phyloP scores from a whole-genome alignment of 768 basidiomycete species.

The Boletus vinaceobasis region DNA sequence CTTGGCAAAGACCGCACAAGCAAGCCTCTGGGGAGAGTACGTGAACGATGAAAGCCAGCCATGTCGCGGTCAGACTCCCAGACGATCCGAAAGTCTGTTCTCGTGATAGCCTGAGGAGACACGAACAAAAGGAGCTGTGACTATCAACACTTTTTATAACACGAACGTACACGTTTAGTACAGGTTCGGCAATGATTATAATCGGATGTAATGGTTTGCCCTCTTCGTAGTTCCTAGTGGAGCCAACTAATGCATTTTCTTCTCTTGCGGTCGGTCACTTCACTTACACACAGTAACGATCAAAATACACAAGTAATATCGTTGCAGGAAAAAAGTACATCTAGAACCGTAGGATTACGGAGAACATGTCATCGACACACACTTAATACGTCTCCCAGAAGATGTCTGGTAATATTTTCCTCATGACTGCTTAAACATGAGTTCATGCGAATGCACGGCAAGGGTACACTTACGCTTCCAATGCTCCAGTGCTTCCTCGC shows the following conservation, averaged over 20 bases:
- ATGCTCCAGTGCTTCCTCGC: conserved; percentile 60
- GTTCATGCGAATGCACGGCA: background rate
- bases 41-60: conserved; percentile 14
- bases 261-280: background rate
- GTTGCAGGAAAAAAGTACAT: background rate
- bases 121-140: background rate
- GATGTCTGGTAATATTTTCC: conserved; percentile 63
- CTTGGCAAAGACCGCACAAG: conserved; percentile 2
- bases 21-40: conserved; percentile 2
- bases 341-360: background rate
- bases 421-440: conserved; percentile 57
- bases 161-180: too few species aligned
- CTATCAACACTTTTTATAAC: too few species aligned
- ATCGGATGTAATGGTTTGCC: too few species aligned
- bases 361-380: background rate
- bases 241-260: background rate
- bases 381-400: conserved; percentile 76
- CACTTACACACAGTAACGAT: too few species aligned
- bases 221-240: background rate
- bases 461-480: conserved; percentile 61
- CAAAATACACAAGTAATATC: background rate
- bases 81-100: background rate
- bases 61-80: background rate
- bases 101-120: background rate
- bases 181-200: too few species aligned